These are phyloP conservation scores for Rickenella mellea DNA, from an alignment of 768 basidiomycete species.

Conservation along the genomic window DNA sequence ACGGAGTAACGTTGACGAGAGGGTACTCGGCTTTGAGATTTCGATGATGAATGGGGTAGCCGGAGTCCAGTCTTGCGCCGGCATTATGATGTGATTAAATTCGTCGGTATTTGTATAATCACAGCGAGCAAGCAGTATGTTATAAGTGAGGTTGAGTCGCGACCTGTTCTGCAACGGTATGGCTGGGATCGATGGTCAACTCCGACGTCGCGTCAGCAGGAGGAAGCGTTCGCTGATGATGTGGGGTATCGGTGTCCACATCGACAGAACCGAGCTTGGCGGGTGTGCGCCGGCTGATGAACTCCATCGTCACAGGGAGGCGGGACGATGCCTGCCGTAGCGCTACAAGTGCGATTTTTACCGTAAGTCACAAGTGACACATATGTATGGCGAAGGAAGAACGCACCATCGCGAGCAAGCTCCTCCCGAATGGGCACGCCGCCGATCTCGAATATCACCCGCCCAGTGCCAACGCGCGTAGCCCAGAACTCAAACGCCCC, in stretches of 20 bases:
- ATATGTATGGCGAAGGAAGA: not conserved
- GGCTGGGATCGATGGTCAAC: too few species aligned
- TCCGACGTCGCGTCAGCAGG: too few species aligned
- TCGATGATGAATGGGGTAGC: too few species aligned
- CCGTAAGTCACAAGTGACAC: not conserved
- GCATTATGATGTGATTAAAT: too few species aligned
- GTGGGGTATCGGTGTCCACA: not conserved
- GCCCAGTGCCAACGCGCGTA: constrained; percentile 72
- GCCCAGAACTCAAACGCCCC: constrained; percentile 98
- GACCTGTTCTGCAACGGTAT: too few species aligned
- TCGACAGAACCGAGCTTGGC: constrained; percentile 51
- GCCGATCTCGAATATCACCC: constrained; percentile 91
- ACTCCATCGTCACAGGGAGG: constrained; percentile 82
- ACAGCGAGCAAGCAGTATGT: too few species aligned
- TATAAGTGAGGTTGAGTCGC: too few species aligned
- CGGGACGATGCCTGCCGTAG: constrained; percentile 83
- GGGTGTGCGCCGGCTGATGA: constrained; percentile 58
- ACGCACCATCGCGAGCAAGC: constrained; percentile 80
- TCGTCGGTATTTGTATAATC: too few species aligned
- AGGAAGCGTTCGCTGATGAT: too few species aligned
- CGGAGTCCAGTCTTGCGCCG: too few species aligned
- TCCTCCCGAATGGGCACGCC: constrained; percentile 86
- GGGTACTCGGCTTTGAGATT: too few species aligned
- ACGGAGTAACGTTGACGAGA: too few species aligned
- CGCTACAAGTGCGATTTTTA: constrained; percentile 39